These are phyloP conservation scores for Berberis thunbergii DNA, from an alignment of 164 flowering plant species.

Conservation along the genomic window DNA sequence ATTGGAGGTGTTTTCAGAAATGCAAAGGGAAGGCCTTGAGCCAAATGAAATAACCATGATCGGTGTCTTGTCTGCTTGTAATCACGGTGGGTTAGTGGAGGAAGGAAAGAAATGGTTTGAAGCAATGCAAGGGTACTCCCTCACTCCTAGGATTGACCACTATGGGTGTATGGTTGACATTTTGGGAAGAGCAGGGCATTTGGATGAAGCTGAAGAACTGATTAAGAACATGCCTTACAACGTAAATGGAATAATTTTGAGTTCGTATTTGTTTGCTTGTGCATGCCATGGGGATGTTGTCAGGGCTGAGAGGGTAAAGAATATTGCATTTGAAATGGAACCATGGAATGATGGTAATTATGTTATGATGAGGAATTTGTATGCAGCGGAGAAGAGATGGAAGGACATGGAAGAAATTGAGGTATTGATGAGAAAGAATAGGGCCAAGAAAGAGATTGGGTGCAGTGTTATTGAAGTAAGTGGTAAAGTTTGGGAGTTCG, in stretches of 20 bases:
- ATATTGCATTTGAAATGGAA: constrained; percentile 30
- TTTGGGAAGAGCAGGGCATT: constrained; percentile 63
- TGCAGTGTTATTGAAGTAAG: constrained; percentile 56
- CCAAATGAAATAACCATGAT: constrained; percentile 62
- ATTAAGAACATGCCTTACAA: constrained; percentile 53
- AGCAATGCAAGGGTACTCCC: constrained; percentile 35
- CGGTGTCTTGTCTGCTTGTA: constrained; percentile 73
- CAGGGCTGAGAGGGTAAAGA: constrained; percentile 48
- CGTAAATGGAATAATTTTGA: constrained; percentile 61
- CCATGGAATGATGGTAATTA: constrained; percentile 55
- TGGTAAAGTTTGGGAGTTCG: constrained; percentile 44
- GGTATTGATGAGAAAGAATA: constrained; percentile 39
- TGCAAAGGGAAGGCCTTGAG: constrained; percentile 36
- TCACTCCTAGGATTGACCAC: constrained; percentile 54
- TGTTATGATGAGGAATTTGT: constrained; percentile 58
- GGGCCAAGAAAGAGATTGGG: constrained; percentile 59
- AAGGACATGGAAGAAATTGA: constrained; percentile 48
- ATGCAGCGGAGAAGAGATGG: constrained; percentile 68
- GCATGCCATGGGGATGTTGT: constrained; percentile 30
- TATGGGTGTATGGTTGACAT: constrained; percentile 77
- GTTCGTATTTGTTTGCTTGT: constrained; percentile 66
- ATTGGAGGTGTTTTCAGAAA: constrained; percentile 39
- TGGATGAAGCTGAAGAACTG: constrained; percentile 69
- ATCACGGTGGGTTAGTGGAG: constrained; percentile 66
- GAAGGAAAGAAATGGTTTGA: constrained; percentile 68